A percentile compares a stretch with the other conserved stretches of the same genome.
These are phyloP conservation scores for Zymoseptoria pseudotritici DNA, from an alignment of 2,329 filamentous ascomycete species.

Conservation along the genomic window DNA sequence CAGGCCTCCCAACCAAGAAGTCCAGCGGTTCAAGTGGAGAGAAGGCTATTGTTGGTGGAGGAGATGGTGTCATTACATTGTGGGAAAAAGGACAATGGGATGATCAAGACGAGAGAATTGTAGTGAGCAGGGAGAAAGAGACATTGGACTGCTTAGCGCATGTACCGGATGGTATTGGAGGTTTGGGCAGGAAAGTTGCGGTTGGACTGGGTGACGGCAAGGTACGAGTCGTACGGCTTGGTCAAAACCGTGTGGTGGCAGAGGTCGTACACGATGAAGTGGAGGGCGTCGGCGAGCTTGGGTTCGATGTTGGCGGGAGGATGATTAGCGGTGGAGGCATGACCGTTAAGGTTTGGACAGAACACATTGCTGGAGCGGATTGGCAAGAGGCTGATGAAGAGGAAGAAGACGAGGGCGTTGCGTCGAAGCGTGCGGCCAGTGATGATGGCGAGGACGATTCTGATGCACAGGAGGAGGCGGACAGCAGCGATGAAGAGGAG, in stretches of 20 bases:
- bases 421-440: slow-evolving; percentile 35
- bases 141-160: slow-evolving; percentile 71
- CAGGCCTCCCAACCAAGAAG: slow-evolving; percentile 61
- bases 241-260: slow-evolving; percentile 61
- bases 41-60: slow-evolving; percentile 69
- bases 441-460: slow-evolving; percentile 41
- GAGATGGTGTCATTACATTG: slow-evolving; percentile 74
- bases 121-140: slow-evolving; percentile 60
- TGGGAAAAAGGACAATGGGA: slow-evolving; percentile 96
- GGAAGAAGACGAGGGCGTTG: slow-evolving; percentile 21
- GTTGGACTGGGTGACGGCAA: slow-evolving; percentile 76
- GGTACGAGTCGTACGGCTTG: slow-evolving; percentile 69
- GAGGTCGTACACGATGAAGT: slow-evolving; percentile 73
- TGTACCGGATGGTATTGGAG: slow-evolving; percentile 62
- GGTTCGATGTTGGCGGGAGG: slow-evolving; percentile 75
- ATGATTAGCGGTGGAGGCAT: slow-evolving; percentile 85
- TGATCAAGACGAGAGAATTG: slow-evolving; percentile 84
- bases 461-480: slow-evolving; percentile 25
- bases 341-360: slow-evolving; percentile 83
- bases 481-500: slow-evolving; percentile 40
- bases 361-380: slow-evolving; percentile 52
- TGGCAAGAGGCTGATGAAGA: slow-evolving; percentile 44
- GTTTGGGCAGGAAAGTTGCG: slow-evolving; percentile 63
- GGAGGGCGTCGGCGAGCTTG: slow-evolving; percentile 74
- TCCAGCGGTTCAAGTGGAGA: slow-evolving; percentile 60